A percentile compares a stretch with the other conserved stretches of the same genome.
Conservation (phyloP, 306 rosid species). For the Hippophae rhamnoides region DNA sequence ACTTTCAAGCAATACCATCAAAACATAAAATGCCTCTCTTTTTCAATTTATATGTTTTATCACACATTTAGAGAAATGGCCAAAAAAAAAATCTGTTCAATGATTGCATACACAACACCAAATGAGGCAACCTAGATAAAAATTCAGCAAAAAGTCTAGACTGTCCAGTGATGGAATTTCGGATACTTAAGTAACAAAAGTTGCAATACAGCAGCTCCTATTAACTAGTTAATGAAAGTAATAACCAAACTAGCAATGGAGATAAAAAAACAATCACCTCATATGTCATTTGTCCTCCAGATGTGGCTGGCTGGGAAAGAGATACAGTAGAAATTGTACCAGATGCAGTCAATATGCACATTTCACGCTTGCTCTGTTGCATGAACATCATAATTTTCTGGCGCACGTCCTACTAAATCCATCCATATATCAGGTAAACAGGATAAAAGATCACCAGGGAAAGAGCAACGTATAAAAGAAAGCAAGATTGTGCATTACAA, state of each 20-base stretch:
- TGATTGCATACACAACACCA: too few species aligned
- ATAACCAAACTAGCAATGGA: not conserved
- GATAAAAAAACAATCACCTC: slow-evolving; percentile 48
- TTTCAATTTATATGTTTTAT: too few species aligned
- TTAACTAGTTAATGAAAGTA: not conserved
- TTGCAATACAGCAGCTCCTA: too few species aligned
- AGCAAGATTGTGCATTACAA: not conserved
- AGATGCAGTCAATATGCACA: slow-evolving; percentile 86
- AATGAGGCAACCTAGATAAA: too few species aligned
- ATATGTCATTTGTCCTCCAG: slow-evolving; percentile 81
- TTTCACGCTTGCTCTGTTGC: slow-evolving; percentile 94
- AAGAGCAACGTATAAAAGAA: not conserved
- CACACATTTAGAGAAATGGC: too few species aligned
- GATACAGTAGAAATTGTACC: slow-evolving; percentile 85
- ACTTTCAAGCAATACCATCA: too few species aligned
- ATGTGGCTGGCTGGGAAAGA: slow-evolving; percentile 85
- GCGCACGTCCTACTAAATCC: slow-evolving; percentile 71
- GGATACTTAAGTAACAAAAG: too few species aligned
- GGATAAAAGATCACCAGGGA: slow-evolving; percentile 15
- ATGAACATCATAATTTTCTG: slow-evolving; percentile 83
- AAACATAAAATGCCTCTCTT: too few species aligned
- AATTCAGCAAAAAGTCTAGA: too few species aligned
- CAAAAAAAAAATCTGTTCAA: too few species aligned
- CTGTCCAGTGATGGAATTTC: too few species aligned
- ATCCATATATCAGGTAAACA: slow-evolving; percentile 27